phyloP scores from a whole-genome alignment of 129 eudicot species.

The Pulicaria dysenterica region DNA sequence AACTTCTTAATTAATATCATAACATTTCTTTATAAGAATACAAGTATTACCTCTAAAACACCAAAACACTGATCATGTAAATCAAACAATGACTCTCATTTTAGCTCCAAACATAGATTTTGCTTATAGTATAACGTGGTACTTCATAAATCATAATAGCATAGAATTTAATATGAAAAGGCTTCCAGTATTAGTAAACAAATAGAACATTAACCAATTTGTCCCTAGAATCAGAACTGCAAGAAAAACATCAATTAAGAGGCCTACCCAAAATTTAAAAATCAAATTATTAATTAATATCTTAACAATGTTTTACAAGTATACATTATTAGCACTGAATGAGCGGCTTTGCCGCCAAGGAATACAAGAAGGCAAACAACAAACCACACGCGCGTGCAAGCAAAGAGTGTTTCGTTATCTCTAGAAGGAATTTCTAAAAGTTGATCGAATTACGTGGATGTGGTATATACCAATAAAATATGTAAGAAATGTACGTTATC shows the following conservation, averaged over 20 bases:
- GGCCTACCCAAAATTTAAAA: neutral
- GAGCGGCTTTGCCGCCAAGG: too few species aligned
- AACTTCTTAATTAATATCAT: too few species aligned
- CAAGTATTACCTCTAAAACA: too few species aligned
- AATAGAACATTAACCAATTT: neutral
- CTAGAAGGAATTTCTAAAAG: neutral
- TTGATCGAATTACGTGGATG: conserved; percentile 6
- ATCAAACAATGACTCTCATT: too few species aligned
- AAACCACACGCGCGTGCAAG: neutral
- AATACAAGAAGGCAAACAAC: too few species aligned
- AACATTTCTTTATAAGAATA: too few species aligned
- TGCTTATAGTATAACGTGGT: too few species aligned
- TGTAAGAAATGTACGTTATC: neutral
- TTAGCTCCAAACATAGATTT: too few species aligned
- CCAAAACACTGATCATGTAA: too few species aligned
- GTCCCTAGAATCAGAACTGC: neutral
- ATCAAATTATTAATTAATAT: neutral
- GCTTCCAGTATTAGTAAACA: neutral
- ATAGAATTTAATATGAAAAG: too few species aligned
- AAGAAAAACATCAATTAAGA: neutral
- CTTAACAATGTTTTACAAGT: neutral
- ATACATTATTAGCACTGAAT: conserved; percentile 1
- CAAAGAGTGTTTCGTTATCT: neutral
- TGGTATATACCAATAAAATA: neutral
- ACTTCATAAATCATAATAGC: too few species aligned